Percentiles rank a stretch among this genome's conserved stretches.
Conservation (phyloP, 805 yeast genomes). For the Ogataea methylovora region DNA sequence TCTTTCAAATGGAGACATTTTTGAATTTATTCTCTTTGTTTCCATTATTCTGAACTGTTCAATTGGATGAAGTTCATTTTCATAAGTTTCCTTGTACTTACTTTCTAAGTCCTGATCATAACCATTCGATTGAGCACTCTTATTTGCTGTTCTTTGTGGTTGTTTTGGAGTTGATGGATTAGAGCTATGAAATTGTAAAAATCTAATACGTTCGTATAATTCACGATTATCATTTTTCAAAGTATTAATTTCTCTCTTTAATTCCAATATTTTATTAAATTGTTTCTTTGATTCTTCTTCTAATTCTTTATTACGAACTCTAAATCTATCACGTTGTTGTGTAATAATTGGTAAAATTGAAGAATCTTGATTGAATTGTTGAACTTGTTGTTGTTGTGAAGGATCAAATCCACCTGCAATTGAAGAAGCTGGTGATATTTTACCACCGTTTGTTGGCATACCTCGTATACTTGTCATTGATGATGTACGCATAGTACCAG, state of each 20-base stretch:
- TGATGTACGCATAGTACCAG: conserved; percentile 11
- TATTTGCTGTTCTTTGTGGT: conserved; percentile 15
- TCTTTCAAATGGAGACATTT: conserved; percentile 71
- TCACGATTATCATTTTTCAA: conserved; percentile 71
- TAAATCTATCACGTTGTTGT: conserved; percentile 90
- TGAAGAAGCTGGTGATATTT: conserved; percentile 45
- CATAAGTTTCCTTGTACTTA: conserved; percentile 58
- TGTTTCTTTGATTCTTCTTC: conserved; percentile 73
- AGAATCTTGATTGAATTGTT: conserved; percentile 23
- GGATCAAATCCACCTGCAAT: conserved; percentile 30
- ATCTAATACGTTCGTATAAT: conserved; percentile 71
- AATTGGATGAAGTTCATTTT: conserved; percentile 73
- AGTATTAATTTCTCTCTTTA: conserved; percentile 55
- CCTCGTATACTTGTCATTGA: conserved; percentile 2
- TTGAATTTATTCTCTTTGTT: conserved; percentile 63
- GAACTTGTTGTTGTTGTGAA: background rate
- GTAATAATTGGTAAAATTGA: conserved; percentile 79
- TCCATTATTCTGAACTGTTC: conserved; percentile 76
- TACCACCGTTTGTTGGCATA: conserved; percentile 22
- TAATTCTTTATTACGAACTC: conserved; percentile 72
- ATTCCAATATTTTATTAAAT: conserved; percentile 43
- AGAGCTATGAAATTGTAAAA: conserved; percentile 45
- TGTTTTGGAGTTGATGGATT: conserved; percentile 6
- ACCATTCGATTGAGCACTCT: too few species aligned
- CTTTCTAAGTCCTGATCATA: conserved; percentile 36